Evolutionary conservation across 345 rosid genomes (phyloP), one percentile per base, ranked within the genome.

Genomic region (Bruguiera parviflora): DNA sequence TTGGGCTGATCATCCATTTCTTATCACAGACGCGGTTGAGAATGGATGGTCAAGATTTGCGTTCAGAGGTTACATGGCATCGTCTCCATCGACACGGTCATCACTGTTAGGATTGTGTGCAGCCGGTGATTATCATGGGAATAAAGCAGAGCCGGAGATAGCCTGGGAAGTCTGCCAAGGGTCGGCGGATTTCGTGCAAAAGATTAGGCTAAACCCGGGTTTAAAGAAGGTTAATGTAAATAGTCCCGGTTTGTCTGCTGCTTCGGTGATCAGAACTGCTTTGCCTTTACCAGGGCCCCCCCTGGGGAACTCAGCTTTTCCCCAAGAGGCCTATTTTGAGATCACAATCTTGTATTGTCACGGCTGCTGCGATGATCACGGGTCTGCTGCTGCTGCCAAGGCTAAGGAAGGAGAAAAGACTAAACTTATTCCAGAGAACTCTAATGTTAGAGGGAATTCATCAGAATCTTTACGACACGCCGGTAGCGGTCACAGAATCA

Each of bases 311-410:
- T 86, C 85, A n/a, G 82, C 91, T 67, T 94, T 94, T 29, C 97
- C 97, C 28, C 97, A 86, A 70, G 98, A 91, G 52, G 97, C 96
- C 49, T 94, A 89, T 78, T 91, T 94, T 70, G 98, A 91, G 82
- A 81, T 91, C 79, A 91, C 96, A 16, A 60, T 94, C 68, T 28
- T 87, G 53, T 73, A 73, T 65, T 78, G 66, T 31, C 63, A 61
- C n/a, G 62, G 77, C 0, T 43, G 49, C 21, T 13, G 49, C 21
- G 73, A 63, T 33, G 68, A 78, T 65, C 63, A 31, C 15, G 66
- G 76, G 32, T 68, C 82, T 1, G 28, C 28, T 27, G 28, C 28
- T 27, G 27, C 37, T 25, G 55, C 58, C 57, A 79, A 68, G 64
- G 57, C 9, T 39, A 74, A 70, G 61, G 96, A 91, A 76, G 84